Evolutionary conservation across 2,329 filamentous ascomycete genomes (phyloP).

Genomic region (Fusarium sp.): DNA sequence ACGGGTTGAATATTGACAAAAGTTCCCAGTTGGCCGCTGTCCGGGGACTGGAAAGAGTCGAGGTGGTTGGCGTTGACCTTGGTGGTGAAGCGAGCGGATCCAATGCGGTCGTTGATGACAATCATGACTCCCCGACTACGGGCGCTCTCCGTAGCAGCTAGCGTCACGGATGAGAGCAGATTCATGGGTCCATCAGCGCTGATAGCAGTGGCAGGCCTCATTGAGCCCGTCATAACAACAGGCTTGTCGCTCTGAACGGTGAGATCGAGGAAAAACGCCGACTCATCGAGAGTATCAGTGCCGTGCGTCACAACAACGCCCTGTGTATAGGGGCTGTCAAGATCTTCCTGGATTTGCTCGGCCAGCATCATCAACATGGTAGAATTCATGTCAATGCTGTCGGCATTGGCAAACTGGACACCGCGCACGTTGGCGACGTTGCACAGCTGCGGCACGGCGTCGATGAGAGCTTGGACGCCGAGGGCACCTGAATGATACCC

Average conservation of each 20-base stretch:
- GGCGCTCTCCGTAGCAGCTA: slow-evolving; percentile 62
- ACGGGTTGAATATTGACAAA: slow-evolving; percentile 69
- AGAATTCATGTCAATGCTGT: slow-evolving; percentile 60
- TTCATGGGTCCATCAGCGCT: slow-evolving; percentile 74
- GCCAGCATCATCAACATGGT: slow-evolving; percentile 61
- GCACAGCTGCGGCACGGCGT: slow-evolving; percentile 65
- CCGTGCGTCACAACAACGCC: slow-evolving; percentile 73
- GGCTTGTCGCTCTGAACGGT: slow-evolving; percentile 69
- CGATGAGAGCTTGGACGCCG: slow-evolving; percentile 63
- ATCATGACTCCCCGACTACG: slow-evolving; percentile 68
- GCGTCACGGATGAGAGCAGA: slow-evolving; percentile 68
- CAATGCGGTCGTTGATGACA: slow-evolving; percentile 72
- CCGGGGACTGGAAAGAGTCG: slow-evolving; percentile 70
- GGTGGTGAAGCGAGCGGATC: slow-evolving; percentile 66
- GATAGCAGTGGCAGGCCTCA: slow-evolving; percentile 72
- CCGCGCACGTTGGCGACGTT: slow-evolving; percentile 67
- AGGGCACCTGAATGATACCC: slow-evolving; percentile 58
- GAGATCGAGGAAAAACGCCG: slow-evolving; percentile 71
- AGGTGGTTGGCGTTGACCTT: slow-evolving; percentile 73
- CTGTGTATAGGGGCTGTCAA: slow-evolving; percentile 55
- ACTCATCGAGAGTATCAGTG: slow-evolving; percentile 74
- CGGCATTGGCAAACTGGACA: slow-evolving; percentile 64
- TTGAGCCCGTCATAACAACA: slow-evolving; percentile 70
- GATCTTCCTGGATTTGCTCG: slow-evolving; percentile 60
- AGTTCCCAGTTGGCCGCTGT: slow-evolving; percentile 68